Percentiles rank a stretch among this genome's conserved stretches.
Evolutionary conservation across 169 alveolate species (phyloP).

Genomic region (Eimeria maxima): DNA sequence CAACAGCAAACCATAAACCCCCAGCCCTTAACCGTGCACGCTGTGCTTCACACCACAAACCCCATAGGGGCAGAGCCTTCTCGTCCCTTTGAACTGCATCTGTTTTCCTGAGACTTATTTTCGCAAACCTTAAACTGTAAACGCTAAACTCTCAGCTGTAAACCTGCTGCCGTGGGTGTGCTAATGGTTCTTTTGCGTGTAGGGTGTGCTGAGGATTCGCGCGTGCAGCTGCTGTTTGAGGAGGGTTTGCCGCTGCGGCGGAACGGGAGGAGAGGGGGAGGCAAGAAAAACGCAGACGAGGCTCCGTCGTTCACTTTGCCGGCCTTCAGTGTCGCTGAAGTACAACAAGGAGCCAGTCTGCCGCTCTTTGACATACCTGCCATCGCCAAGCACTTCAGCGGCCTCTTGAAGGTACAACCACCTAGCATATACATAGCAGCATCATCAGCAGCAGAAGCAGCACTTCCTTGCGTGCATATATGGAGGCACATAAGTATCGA

Average conservation of each 20-base stretch:
- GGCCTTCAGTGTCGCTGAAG: not conserved
- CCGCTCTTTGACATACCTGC: not conserved
- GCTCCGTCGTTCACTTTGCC: not conserved
- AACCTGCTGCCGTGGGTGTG: too few species aligned
- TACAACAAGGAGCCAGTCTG: not conserved
- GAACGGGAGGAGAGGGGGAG: not conserved
- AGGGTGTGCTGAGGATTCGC: not conserved
- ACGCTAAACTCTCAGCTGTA: too few species aligned
- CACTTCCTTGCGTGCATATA: too few species aligned
- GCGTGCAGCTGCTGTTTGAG: not conserved
- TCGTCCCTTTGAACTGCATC: too few species aligned
- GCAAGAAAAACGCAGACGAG: not conserved
- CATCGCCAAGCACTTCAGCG: conserved; percentile 14
- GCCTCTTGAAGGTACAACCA: not conserved
- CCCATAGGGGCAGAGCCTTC: too few species aligned
- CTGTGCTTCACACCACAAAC: too few species aligned
- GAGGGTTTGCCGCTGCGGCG: conserved; percentile 34
- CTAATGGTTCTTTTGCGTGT: not conserved
- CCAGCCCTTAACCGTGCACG: too few species aligned
- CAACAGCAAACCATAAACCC: too few species aligned
- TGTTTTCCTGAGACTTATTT: too few species aligned
- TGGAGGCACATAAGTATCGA: not conserved
- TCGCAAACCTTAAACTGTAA: too few species aligned
- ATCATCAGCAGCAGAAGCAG: too few species aligned
- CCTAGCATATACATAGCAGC: not conserved